phyloP scores from a whole-genome alignment of 2,329 filamentous ascomycete genomes.

The Hymenoscyphus infarciens region DNA sequence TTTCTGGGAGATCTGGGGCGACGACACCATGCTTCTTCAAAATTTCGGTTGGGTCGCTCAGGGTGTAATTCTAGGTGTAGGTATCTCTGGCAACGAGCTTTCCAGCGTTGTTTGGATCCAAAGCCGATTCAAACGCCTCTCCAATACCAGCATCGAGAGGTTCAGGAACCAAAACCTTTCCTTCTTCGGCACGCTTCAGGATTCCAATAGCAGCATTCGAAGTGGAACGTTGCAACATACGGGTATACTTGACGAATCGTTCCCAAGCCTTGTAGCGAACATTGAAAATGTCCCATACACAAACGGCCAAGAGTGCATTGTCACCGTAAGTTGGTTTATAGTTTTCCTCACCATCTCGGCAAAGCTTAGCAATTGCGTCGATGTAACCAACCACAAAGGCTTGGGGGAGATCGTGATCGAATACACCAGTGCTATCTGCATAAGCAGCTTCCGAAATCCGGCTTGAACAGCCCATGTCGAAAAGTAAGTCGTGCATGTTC shows the following conservation, averaged over 20 bases:
- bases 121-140: neutral
- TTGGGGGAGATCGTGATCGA: slow-evolving; percentile 5
- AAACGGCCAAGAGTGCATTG: slow-evolving; percentile 5
- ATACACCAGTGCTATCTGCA: neutral
- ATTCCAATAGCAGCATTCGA: neutral
- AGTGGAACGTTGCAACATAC: neutral
- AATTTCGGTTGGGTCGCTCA: neutral
- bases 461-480: slow-evolving; percentile 10
- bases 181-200: neutral
- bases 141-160: neutral
- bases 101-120: neutral
- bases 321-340: slow-evolving; percentile 6
- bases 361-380: slow-evolving; percentile 4
- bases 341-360: neutral
- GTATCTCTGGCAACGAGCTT: neutral
- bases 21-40: neutral
- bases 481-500: slow-evolving; percentile 10
- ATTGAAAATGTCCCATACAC: slow-evolving; percentile 9
- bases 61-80: neutral
- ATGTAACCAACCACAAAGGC: slow-evolving; percentile 5
- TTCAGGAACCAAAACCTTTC: neutral
- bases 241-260: slow-evolving; percentile 12
- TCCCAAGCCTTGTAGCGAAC: slow-evolving; percentile 12
- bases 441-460: slow-evolving; percentile 7
- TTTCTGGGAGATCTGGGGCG: neutral